A percentile compares a stretch with the other conserved stretches of the same genome.
These are phyloP conservation scores for Wallacemonas sp. DNA, from an alignment of 208 protist genomes.

Conservation along the genomic window DNA sequence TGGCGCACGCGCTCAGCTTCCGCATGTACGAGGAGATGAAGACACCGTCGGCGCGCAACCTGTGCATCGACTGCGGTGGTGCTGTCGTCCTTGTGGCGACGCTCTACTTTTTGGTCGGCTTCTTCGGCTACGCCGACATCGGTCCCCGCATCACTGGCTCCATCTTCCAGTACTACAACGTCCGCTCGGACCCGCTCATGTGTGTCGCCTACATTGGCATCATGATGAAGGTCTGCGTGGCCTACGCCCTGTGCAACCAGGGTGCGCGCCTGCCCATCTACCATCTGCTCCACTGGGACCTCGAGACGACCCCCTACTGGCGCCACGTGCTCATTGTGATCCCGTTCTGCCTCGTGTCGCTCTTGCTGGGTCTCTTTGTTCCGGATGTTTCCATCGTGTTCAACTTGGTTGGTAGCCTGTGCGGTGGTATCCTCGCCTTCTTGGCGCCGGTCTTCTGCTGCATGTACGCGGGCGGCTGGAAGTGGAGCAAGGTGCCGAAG, in stretches of 20 bases:
- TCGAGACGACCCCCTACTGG: slow-evolving; percentile 38
- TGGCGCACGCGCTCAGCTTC: slow-evolving; percentile 48
- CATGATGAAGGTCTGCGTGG: slow-evolving; percentile 54
- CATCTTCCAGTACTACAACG: slow-evolving; percentile 38
- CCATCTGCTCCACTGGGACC: slow-evolving; percentile 29
- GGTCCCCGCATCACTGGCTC: slow-evolving; percentile 31
- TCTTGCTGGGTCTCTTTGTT: slow-evolving; percentile 60
- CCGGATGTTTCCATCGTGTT: slow-evolving; percentile 72
- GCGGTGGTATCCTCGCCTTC: slow-evolving; percentile 60
- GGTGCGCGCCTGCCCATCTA: slow-evolving; percentile 44
- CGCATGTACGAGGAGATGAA: slow-evolving; percentile 43
- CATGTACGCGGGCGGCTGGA: slow-evolving; percentile 58
- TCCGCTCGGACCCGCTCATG: slow-evolving; percentile 39
- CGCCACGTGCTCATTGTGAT: slow-evolving; percentile 37
- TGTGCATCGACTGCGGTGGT: slow-evolving; percentile 21
- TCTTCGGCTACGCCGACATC: slow-evolving; percentile 73
- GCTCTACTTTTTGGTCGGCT: slow-evolving; percentile 59
- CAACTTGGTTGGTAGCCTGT: slow-evolving; percentile 60
- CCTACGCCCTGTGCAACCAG: slow-evolving; percentile 47
- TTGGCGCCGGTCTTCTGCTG: slow-evolving; percentile 59
- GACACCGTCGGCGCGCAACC: slow-evolving; percentile 15
- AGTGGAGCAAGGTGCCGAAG: slow-evolving; percentile 21
- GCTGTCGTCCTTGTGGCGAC: slow-evolving; percentile 40
- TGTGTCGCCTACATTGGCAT: slow-evolving; percentile 53
- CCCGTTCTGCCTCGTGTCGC: slow-evolving; percentile 26